phyloP scores from a whole-genome alignment of 805 yeast genomes.

The Candida vaughaniae region DNA sequence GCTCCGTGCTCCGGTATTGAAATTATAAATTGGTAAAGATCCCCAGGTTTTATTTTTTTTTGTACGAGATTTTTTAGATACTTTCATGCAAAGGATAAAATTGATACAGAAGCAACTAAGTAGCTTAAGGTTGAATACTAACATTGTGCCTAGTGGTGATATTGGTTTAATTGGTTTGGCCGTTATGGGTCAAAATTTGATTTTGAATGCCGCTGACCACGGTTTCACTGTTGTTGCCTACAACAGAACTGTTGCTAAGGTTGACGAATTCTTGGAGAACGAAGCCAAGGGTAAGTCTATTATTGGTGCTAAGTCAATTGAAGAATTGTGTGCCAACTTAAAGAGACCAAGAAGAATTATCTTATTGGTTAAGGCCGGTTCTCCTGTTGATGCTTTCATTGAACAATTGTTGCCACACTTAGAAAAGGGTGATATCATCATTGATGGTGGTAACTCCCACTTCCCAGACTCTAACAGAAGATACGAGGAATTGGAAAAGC shows the following conservation, averaged over 20 bases:
- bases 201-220: constrained; percentile 97
- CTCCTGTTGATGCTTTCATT: constrained; percentile 90
- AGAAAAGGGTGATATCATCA: constrained; percentile 96
- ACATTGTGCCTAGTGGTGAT: constrained; percentile 64
- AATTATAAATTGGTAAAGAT: no score
- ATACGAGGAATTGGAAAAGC: constrained; percentile 77
- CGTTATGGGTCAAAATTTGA: constrained; percentile 99
- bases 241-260: constrained; percentile 97
- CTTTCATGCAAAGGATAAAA: neutral
- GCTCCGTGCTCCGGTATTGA: no score
- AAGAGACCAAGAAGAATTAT: constrained; percentile 97
- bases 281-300: constrained; percentile 98
- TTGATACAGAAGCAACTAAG: neutral
- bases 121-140: constrained; percentile 4
- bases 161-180: constrained; percentile 99
- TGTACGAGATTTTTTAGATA: neutral
- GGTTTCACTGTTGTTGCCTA: constrained; percentile 97
- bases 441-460: constrained; percentile 99
- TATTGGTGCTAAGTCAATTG: constrained; percentile 91
- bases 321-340: constrained; percentile 82
- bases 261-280: constrained; percentile 86
- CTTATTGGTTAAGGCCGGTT: constrained; percentile 93
- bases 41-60: neutral
- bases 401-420: constrained; percentile 83
- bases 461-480: constrained; percentile 99